Conservation (phyloP, 495 filamentous ascomycete species). For the Astrothelium subdiscretum region DNA sequence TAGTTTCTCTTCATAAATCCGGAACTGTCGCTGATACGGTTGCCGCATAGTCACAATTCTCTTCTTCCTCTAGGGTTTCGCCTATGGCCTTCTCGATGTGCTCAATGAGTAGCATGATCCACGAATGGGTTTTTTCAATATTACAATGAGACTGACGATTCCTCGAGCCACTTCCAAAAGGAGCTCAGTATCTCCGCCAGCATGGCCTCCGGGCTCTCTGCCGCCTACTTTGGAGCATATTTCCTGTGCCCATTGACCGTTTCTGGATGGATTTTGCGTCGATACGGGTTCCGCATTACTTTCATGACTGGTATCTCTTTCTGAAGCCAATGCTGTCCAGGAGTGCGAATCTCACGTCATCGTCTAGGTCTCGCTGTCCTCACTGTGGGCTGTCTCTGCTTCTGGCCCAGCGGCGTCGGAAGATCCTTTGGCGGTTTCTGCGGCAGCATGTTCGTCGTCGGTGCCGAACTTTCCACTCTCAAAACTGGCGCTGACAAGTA, state of each 20-base stretch:
- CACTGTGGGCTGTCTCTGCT: constrained; percentile 35
- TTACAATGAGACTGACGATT: neutral
- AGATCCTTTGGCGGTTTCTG: constrained; percentile 49
- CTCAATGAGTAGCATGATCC: constrained; percentile 51
- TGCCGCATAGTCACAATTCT: constrained; percentile 23
- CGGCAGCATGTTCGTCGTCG: constrained; percentile 48
- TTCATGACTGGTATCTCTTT: constrained; percentile 3
- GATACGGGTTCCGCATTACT: neutral
- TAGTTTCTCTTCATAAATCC: neutral
- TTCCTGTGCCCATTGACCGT: constrained; percentile 1
- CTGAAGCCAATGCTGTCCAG: neutral
- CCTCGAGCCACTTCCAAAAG: neutral
- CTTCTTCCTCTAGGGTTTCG: constrained; percentile 82
- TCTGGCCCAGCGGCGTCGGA: constrained; percentile 43
- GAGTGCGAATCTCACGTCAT: no score
- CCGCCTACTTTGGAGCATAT: constrained; percentile 8
- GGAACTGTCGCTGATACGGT: neutral
- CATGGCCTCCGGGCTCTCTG: neutral
- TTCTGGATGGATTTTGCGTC: constrained; percentile 1
- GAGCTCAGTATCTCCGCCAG: neutral
- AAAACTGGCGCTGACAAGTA: constrained; percentile 50
- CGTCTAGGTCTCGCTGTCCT: neutral
- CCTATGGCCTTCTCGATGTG: constrained; percentile 68
- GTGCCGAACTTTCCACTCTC: constrained; percentile 40
- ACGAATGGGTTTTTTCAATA: neutral